Conservation (phyloP, 2,329 filamentous ascomycete genomes). For the Fusarium proliferatum region DNA sequence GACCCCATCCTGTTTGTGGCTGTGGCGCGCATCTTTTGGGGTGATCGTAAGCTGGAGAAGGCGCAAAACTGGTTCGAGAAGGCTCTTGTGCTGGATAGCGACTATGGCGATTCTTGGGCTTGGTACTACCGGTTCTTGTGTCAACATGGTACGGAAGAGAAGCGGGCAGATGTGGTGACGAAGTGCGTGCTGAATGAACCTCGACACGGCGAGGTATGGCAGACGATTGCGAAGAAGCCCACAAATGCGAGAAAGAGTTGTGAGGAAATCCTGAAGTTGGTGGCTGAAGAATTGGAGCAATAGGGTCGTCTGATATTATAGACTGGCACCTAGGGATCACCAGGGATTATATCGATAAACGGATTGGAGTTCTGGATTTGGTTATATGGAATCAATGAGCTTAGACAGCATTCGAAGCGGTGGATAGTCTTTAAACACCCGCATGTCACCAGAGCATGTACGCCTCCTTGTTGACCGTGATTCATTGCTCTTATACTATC, state of each 20-base stretch:
- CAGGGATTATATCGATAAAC: slow-evolving; percentile 1
- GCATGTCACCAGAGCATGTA: not conserved
- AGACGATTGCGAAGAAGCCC: slow-evolving; percentile 85
- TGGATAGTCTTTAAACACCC: not conserved
- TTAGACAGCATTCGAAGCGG: slow-evolving; percentile 19
- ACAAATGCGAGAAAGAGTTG: slow-evolving; percentile 78
- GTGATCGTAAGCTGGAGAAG: slow-evolving; percentile 90
- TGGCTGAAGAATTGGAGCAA: slow-evolving; percentile 64
- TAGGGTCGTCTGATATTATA: not conserved
- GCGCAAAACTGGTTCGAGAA: slow-evolving; percentile 98
- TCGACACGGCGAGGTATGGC: slow-evolving; percentile 93
- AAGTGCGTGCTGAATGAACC: slow-evolving; percentile 89
- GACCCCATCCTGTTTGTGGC: slow-evolving; percentile 90
- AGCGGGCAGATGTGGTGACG: slow-evolving; percentile 82
- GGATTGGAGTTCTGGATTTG: slow-evolving; percentile 26
- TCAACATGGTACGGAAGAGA: slow-evolving; percentile 95
- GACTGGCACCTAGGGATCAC: not conserved
- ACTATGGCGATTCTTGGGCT: slow-evolving; percentile 93
- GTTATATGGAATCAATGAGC: slow-evolving; percentile 26
- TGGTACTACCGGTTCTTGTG: slow-evolving; percentile 96
- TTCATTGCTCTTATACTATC: slow-evolving; percentile 31
- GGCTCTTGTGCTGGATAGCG: slow-evolving; percentile 86
- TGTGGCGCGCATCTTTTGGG: slow-evolving; percentile 96
- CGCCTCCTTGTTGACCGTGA: slow-evolving; percentile 2
- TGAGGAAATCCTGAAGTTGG: slow-evolving; percentile 86